phyloP scores from a whole-genome alignment of 148 eudicot species.

The Talinum fruticosum region DNA sequence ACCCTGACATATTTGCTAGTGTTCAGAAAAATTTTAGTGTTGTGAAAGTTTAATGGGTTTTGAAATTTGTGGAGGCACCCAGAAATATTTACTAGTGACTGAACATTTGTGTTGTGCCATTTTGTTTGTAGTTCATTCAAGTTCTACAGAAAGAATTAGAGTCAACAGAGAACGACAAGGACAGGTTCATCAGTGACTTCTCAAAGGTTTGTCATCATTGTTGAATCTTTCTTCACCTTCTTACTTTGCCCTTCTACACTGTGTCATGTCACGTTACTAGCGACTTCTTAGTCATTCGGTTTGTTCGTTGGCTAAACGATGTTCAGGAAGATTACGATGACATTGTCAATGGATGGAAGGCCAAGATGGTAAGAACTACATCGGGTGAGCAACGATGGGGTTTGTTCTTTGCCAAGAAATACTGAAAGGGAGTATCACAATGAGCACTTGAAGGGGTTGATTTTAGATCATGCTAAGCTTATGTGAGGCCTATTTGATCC shows the following conservation, averaged over 20 bases:
- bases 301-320: not conserved
- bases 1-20: no score
- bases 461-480: not conserved
- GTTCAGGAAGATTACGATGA: slow-evolving; percentile 52
- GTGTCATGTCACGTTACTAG: not conserved
- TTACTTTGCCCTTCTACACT: not conserved
- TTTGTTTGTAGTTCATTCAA: slow-evolving; percentile 52
- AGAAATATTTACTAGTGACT: not conserved
- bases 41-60: no score
- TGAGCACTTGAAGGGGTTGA: not conserved
- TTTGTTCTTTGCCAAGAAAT: slow-evolving; percentile 65
- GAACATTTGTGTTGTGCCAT: not conserved
- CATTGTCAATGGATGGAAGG: slow-evolving; percentile 87
- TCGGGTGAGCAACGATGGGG: slow-evolving; percentile 94
- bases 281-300: not conserved
- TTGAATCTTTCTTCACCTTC: not conserved
- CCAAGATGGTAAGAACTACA: slow-evolving; percentile 64
- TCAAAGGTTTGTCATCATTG: slow-evolving; percentile 57
- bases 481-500: not conserved
- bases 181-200: slow-evolving; percentile 72
- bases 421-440: slow-evolving; percentile 23
- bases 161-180: slow-evolving; percentile 68
- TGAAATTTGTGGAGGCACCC: no score
- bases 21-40: no score
- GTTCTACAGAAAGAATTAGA: slow-evolving; percentile 74